Conservation (phyloP, 2,329 filamentous ascomycete genomes). For the Arachnomyces sp. region DNA sequence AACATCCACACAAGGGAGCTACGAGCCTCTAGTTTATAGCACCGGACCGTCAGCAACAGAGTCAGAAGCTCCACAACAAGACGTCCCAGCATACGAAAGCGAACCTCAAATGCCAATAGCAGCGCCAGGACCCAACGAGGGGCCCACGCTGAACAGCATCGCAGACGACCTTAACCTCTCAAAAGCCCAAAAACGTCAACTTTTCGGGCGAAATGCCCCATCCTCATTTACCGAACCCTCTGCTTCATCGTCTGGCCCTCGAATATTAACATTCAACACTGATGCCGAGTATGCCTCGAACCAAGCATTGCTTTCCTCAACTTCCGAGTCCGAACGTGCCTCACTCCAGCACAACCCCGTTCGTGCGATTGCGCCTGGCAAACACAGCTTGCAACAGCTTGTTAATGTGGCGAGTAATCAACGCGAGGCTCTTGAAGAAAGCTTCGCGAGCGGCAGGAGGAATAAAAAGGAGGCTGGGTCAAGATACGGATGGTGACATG, state of each 20-base stretch:
- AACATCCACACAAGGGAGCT: slow-evolving; percentile 19
- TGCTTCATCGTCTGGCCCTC: slow-evolving; percentile 45
- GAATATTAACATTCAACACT: slow-evolving; percentile 79
- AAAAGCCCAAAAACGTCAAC: slow-evolving; percentile 65
- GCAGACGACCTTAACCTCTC: slow-evolving; percentile 73
- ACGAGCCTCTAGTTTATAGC: slow-evolving; percentile 35
- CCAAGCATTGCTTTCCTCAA: slow-evolving; percentile 63
- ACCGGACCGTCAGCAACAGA: slow-evolving; percentile 15
- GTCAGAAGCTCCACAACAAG: slow-evolving; percentile 3
- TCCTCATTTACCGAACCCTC: slow-evolving; percentile 21
- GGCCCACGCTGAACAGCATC: slow-evolving; percentile 58
- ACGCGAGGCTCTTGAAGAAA: slow-evolving; percentile 81
- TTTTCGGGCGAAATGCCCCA: slow-evolving; percentile 61
- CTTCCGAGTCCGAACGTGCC: slow-evolving; percentile 45
- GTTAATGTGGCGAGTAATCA: slow-evolving; percentile 76
- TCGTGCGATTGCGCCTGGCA: slow-evolving; percentile 72
- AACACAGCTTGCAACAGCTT: slow-evolving; percentile 81
- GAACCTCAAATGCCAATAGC: slow-evolving; percentile 7
- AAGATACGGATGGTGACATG: slow-evolving; percentile 67
- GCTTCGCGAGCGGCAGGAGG: slow-evolving; percentile 70
- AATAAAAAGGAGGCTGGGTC: slow-evolving; percentile 75
- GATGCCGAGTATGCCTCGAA: slow-evolving; percentile 81
- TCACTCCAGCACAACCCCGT: slow-evolving; percentile 67
- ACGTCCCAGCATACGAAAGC: slow-evolving; percentile 6
- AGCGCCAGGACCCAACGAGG: slow-evolving; percentile 7